phyloP scores from a whole-genome alignment of 805 yeast species.

The Zygosaccharomyces rouxii region DNA sequence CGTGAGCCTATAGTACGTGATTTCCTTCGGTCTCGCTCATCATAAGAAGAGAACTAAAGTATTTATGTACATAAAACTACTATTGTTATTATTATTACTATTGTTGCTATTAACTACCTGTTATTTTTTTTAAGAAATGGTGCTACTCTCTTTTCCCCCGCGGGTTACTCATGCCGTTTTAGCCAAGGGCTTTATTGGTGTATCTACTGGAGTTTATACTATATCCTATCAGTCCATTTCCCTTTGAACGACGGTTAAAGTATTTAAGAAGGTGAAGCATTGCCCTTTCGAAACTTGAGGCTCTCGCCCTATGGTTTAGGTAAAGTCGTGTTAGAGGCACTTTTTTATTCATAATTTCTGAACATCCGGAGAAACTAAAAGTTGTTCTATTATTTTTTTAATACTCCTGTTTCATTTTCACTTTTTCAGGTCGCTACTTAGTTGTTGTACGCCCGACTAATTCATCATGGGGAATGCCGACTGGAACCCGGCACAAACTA shows the following conservation, averaged over 20 bases:
- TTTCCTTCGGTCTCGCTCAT: background rate
- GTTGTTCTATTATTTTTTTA: background rate
- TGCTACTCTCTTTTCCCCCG: background rate
- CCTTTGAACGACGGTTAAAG: background rate
- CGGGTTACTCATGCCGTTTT: background rate
- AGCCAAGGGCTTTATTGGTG: background rate
- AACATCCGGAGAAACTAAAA: background rate
- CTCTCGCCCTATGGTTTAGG: background rate
- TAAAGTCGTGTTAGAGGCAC: background rate
- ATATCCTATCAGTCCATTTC: slow-evolving; percentile 1
- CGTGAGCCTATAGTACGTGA: background rate
- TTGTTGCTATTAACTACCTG: background rate
- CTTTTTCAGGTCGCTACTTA: background rate
- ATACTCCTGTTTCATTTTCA: background rate
- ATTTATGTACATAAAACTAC: background rate
- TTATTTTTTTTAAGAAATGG: background rate
- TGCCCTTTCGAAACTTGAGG: slow-evolving; percentile 2
- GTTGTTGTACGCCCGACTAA: background rate
- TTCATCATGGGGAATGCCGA: slow-evolving; percentile 7
- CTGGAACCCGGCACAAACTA: slow-evolving; percentile 23
- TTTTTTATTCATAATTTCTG: background rate
- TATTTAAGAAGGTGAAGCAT: slow-evolving; percentile 4
- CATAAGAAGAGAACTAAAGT: background rate
- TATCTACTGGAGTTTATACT: background rate
- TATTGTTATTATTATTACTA: background rate